Conservation (phyloP, 495 filamentous ascomycete genomes). For the Viridothelium virens region DNA sequence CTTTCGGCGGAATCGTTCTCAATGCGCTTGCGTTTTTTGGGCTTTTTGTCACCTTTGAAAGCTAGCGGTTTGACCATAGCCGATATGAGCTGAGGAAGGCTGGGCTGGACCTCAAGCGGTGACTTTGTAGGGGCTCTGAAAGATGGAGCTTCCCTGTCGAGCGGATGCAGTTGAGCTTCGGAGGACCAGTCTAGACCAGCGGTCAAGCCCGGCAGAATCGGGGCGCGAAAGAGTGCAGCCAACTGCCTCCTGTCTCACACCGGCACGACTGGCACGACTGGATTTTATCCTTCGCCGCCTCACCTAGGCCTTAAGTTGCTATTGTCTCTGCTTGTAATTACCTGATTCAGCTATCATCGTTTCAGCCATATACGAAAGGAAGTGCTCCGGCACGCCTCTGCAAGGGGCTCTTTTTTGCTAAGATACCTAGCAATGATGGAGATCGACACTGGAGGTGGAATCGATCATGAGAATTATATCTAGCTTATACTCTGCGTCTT, state of each 20-base stretch:
- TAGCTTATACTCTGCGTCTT: too few species aligned
- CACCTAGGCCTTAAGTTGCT: too few species aligned
- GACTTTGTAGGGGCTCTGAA: not conserved
- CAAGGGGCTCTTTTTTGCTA: too few species aligned
- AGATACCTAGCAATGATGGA: too few species aligned
- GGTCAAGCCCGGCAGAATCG: not conserved
- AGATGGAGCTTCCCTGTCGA: not conserved
- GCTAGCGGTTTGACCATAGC: conserved; percentile 68
- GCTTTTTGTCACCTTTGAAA: conserved; percentile 96
- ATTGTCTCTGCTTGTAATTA: too few species aligned
- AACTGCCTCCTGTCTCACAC: not conserved
- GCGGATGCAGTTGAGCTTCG: not conserved
- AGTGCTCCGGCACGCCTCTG: too few species aligned
- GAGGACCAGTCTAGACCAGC: conserved; percentile 1
- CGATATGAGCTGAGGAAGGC: not conserved
- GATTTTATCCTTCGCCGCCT: too few species aligned
- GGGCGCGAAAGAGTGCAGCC: not conserved
- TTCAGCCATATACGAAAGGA: too few species aligned
- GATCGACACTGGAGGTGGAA: too few species aligned
- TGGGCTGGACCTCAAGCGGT: conserved; percentile 7
- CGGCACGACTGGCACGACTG: too few species aligned
- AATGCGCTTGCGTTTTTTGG: conserved; percentile 75
- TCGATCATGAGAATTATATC: too few species aligned
- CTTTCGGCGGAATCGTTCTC: conserved; percentile 37
- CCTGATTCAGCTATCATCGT: too few species aligned